Percentiles rank a stretch among this genome's conserved stretches.
phyloP scores from a whole-genome alignment of 257 asterid species.

The Handroanthus guayacan region DNA sequence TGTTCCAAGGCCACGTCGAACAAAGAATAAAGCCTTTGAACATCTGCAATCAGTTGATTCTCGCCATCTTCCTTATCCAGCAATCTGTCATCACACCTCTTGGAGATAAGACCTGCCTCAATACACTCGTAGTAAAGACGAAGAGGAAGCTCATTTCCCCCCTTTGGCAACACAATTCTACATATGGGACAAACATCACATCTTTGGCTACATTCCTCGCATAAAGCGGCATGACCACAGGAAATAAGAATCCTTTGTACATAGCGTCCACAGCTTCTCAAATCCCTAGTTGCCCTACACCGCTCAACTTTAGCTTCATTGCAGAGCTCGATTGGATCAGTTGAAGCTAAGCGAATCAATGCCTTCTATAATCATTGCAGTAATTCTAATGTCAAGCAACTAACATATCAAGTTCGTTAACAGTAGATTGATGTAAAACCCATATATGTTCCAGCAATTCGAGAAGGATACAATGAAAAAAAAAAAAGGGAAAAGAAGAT shows the following conservation, averaged over 20 bases:
- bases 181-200: constrained; percentile 95
- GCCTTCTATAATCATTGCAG: constrained; percentile 65
- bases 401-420: background rate
- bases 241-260: constrained; percentile 75
- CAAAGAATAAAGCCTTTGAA: constrained; percentile 76
- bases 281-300: constrained; percentile 95
- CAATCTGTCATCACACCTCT: constrained; percentile 79
- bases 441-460: constrained; percentile 9
- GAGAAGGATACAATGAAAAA: background rate
- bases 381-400: constrained; percentile 34
- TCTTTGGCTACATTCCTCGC: constrained; percentile 93
- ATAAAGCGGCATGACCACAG: constrained; percentile 92
- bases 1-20: constrained; percentile 94
- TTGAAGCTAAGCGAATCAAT: constrained; percentile 73
- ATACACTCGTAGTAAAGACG: constrained; percentile 90
- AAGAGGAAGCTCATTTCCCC: constrained; percentile 61
- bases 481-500: background rate
- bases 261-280: constrained; percentile 85
- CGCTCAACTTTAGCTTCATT: constrained; percentile 93
- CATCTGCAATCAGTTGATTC: constrained; percentile 68
- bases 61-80: constrained; percentile 67
- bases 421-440: background rate
- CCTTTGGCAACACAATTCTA: constrained; percentile 68
- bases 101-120: constrained; percentile 88
- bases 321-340: constrained; percentile 84